Conservation (phyloP, 768 basidiomycete genomes). For the Neoboletus magnificus region DNA sequence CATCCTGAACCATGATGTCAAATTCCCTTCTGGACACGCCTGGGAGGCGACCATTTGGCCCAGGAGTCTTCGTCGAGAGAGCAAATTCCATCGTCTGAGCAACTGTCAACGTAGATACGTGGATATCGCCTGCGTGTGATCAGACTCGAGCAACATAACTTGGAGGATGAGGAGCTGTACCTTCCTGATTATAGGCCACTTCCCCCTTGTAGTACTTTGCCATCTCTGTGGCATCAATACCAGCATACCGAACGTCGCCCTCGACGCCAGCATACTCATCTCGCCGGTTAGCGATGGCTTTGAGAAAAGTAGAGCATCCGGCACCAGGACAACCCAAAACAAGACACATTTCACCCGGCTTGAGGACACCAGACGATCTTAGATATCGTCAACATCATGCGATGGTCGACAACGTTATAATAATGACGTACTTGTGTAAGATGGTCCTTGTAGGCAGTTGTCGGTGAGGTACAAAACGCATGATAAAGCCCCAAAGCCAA, state of each 20-base stretch:
- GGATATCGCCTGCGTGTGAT: constrained; percentile 59
- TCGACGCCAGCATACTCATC: constrained; percentile 57
- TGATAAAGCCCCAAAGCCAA: constrained; percentile 43
- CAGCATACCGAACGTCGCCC: constrained; percentile 81
- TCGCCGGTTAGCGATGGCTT: constrained; percentile 75
- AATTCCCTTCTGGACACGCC: constrained; percentile 61
- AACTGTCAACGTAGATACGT: constrained; percentile 80
- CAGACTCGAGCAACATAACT: background rate
- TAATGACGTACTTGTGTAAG: constrained; percentile 50
- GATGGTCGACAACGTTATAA: background rate
- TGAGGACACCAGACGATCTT: constrained; percentile 65
- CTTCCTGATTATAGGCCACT: constrained; percentile 76
- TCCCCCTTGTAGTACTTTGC: constrained; percentile 73
- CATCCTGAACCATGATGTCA: constrained; percentile 51
- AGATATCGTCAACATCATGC: background rate
- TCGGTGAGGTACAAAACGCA: constrained; percentile 38
- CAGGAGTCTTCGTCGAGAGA: constrained; percentile 71
- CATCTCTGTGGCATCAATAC: constrained; percentile 75
- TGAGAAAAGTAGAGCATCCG: constrained; percentile 86
- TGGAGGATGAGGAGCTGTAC: constrained; percentile 27
- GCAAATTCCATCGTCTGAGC: constrained; percentile 73
- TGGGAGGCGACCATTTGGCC: constrained; percentile 67
- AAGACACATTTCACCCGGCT: constrained; percentile 84
- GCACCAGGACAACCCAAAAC: constrained; percentile 81
- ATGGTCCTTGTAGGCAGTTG: constrained; percentile 47